These are phyloP conservation scores for Cenchrus purpureus DNA, from an alignment of 176 grass and related monocot genomes.

Conservation along the genomic window DNA sequence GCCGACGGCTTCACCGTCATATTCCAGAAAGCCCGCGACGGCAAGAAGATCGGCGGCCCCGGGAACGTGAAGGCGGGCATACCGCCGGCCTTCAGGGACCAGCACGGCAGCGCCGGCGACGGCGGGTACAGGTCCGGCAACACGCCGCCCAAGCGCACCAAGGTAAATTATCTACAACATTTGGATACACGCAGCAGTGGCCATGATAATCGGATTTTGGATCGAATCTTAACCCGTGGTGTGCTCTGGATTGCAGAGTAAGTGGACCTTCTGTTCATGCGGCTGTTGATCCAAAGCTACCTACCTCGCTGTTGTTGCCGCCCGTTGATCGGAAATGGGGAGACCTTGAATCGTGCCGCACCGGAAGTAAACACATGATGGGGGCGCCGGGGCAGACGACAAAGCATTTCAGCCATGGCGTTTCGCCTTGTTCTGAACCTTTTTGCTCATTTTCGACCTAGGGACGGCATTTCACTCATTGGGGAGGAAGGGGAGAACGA, in stretches of 20 bases:
- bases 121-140: conserved; percentile 6
- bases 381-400: neutral
- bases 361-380: neutral
- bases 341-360: neutral
- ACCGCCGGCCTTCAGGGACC: conserved; percentile 40
- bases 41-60: conserved; percentile 58
- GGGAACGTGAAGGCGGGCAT: conserved; percentile 1
- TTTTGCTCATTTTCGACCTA: neutral
- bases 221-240: neutral
- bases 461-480: too few relatives aligned
- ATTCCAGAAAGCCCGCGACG: conserved; percentile 68
- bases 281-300: conserved; percentile 16
- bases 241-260: conserved; percentile 36
- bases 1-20: conserved; percentile 77
- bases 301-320: neutral
- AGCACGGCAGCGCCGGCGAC: neutral
- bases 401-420: neutral
- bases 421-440: neutral
- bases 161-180: neutral
- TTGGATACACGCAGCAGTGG: neutral
- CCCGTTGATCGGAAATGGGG: neutral
- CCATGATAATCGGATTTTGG: neutral
- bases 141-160: conserved; percentile 41
- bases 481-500: neutral
- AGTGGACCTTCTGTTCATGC: conserved; percentile 38